Percentiles rank a stretch among this genome's conserved stretches.
Evolutionary conservation across 257 asterid genomes (phyloP).

Genomic region (Solanum medicagineum): DNA sequence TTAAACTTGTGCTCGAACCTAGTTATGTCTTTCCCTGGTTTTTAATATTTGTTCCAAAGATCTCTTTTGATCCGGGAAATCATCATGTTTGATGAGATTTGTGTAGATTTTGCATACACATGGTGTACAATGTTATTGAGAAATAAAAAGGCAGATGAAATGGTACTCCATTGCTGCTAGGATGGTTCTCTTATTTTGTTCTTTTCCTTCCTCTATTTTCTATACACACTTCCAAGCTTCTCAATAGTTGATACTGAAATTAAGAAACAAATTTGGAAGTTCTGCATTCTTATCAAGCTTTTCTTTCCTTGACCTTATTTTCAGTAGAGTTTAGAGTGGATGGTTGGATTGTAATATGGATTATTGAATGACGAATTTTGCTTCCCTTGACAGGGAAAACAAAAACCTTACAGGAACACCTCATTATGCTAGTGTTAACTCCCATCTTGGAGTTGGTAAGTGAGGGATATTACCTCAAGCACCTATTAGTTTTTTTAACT

Average conservation of each 20-base stretch:
- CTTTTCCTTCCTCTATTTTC: background rate
- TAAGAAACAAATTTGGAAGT: background rate
- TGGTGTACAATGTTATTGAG: background rate
- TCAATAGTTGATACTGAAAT: background rate
- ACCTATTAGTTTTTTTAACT: background rate
- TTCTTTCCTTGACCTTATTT: background rate
- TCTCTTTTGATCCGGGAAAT: background rate
- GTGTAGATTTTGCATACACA: background rate
- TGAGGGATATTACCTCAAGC: background rate
- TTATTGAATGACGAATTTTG: background rate
- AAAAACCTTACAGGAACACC: conserved; percentile 97
- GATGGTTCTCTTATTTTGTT: background rate
- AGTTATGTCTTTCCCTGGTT: background rate
- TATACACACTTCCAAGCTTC: background rate
- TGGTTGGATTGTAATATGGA: background rate
- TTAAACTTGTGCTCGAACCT: background rate
- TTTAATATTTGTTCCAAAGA: background rate
- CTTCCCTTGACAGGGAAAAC: conserved; percentile 56
- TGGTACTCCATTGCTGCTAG: background rate
- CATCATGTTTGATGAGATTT: background rate
- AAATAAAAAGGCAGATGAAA: background rate
- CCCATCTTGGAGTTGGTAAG: conserved; percentile 98
- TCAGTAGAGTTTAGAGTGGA: background rate
- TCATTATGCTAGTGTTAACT: conserved; percentile 94
- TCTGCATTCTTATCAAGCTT: background rate